Evolutionary conservation across 306 rosid genomes (phyloP), one percentile per base, ranked within the genome.

Genomic region (Vachellia collinsii): DNA sequence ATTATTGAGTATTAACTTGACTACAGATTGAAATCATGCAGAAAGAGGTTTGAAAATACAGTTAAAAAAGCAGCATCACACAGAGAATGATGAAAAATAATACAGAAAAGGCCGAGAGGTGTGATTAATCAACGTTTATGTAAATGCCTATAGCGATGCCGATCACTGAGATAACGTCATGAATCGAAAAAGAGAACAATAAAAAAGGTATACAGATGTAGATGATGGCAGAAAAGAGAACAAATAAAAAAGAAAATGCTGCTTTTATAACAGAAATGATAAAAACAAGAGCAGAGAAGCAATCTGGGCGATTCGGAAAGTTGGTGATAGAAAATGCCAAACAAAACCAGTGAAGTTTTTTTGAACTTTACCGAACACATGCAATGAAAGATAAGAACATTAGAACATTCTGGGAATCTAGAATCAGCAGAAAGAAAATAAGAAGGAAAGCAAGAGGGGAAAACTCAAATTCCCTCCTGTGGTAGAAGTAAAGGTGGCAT

Each of bases 141-240:
- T 93, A 97, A 87, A 94, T 89, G 83, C 99, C 99, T 61, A 94
- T 81, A 22, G 95, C 97, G 74, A 0, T 7, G 44, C 44, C 44
- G 44, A 93, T 77, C 83, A 88, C n/a, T 86, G 93, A 81, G 79
- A 94, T 88, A 74, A 95, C 91, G 75, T 29, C 2, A 29, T 2
- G 34, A 29, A 29, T 29, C 2, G 34, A 29, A 29, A 29, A 29
- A 29, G 34, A 29, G 34, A 29, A 29, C 34, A 29, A 29, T 29
- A 29, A 29, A 29, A 29, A 29, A 29, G 90, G 72, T 83, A 94
- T 81, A 83, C 92, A 88, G 73, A 93, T n/a, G n/a, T n/a, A n/a
- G n/a, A n/a, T n/a, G 56, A 94, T 71, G 69, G 97, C 97, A 80
- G 53, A 12, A 47, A 11, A 47, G 17, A 47, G 17, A 47, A 12